A percentile compares a stretch with the other conserved stretches of the same genome.
These are phyloP conservation scores for Omphalea diandra DNA, from an alignment of 441 rosid genomes.

Conservation along the genomic window DNA sequence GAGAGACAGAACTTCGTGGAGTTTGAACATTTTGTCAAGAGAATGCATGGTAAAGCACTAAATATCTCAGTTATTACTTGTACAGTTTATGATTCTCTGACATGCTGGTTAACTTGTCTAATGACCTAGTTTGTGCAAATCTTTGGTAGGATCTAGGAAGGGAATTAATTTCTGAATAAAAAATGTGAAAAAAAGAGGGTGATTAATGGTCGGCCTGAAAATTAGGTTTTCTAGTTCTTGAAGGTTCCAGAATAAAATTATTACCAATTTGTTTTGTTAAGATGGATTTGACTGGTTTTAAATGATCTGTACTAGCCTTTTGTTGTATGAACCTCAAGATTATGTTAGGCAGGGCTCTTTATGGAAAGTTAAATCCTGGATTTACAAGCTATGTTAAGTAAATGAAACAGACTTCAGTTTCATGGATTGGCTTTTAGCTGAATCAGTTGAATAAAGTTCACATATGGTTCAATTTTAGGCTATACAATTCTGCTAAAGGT, in stretches of 20 bases:
- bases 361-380: not conserved
- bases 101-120: not conserved
- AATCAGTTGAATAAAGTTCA: not conserved
- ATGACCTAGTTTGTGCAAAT: not conserved
- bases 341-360: not conserved
- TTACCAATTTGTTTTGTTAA: not conserved
- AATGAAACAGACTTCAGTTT: not conserved
- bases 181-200: not conserved
- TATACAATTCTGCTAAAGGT: not conserved
- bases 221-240: not conserved
- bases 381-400: too few relatives aligned
- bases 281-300: not conserved
- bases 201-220: not conserved
- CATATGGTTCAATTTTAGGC: not conserved
- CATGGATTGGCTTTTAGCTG: not conserved
- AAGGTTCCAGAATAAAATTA: not conserved
- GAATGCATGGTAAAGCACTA: constrained; percentile 74
- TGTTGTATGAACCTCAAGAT: not conserved
- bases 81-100: not conserved
- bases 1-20: constrained; percentile 77
- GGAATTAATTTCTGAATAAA: not conserved
- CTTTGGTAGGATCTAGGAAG: not conserved
- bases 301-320: not conserved
- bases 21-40: constrained; percentile 76
- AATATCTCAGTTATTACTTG: not conserved